A percentile compares a stretch with the other conserved stretches of the same genome.
These are phyloP conservation scores for Ephemerocybe angulata DNA, from an alignment of 768 basidiomycete species.

Conservation along the genomic window DNA sequence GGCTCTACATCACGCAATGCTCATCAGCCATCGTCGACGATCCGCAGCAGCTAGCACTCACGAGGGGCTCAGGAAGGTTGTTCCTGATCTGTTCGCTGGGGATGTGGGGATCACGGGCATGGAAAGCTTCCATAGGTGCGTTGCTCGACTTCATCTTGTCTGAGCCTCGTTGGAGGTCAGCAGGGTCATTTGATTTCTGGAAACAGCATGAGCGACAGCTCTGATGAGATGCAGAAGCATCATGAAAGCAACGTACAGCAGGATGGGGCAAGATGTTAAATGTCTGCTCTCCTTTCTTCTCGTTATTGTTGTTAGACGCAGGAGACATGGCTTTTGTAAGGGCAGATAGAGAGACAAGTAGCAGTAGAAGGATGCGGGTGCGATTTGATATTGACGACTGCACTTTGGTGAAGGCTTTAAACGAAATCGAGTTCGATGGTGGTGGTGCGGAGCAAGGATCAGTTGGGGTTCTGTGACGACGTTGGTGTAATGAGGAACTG, in stretches of 20 bases:
- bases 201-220: not conserved
- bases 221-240: not conserved
- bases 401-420: too few species aligned
- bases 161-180: slow-evolving; percentile 43
- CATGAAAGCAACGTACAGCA: slow-evolving; percentile 35
- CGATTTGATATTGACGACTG: too few species aligned
- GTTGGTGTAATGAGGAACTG: too few species aligned
- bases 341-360: too few species aligned
- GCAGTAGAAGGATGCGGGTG: too few species aligned
- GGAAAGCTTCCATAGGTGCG: slow-evolving; percentile 41
- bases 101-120: slow-evolving; percentile 49
- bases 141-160: slow-evolving; percentile 31
- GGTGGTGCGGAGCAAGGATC: too few species aligned
- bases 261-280: slow-evolving; percentile 61
- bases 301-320: slow-evolving; percentile 1
- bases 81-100: slow-evolving; percentile 42
- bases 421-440: too few species aligned
- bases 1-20: slow-evolving; percentile 42
- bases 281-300: slow-evolving; percentile 29
- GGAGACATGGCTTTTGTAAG: too few species aligned
- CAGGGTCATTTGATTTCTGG: slow-evolving; percentile 61
- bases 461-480: too few species aligned
- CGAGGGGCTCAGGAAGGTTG: slow-evolving; percentile 46
- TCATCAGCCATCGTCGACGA: not conserved
- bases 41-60: slow-evolving; percentile 20